These are phyloP conservation scores for Lunularia cruciata DNA, from an alignment of 225 moss, liverwort and hornwort species.

Conservation along the genomic window DNA sequence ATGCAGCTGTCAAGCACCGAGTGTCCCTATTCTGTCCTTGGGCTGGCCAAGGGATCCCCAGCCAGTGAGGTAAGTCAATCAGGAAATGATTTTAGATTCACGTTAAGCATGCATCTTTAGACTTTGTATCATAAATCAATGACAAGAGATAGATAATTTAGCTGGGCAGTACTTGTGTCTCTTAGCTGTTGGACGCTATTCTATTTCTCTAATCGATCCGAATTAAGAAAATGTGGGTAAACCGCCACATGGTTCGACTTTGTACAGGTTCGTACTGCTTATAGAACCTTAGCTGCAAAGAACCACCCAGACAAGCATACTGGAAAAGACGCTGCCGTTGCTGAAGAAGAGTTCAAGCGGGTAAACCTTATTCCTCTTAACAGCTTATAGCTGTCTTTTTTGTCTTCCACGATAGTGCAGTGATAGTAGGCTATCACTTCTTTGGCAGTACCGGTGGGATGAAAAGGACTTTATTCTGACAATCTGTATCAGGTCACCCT, in stretches of 20 bases:
- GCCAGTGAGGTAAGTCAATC: slow-evolving; percentile 55
- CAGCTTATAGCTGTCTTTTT: not conserved
- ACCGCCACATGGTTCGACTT: too few relatives aligned
- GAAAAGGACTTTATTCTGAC: not conserved
- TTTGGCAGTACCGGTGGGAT: too few relatives aligned
- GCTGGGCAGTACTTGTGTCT: too few relatives aligned
- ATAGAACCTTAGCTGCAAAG: slow-evolving; percentile 79
- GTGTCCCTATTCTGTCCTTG: slow-evolving; percentile 76
- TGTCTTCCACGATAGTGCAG: not conserved
- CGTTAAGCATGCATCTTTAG: not conserved
- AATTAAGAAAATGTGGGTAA: not conserved
- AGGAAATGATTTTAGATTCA: too few relatives aligned
- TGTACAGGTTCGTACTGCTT: slow-evolving; percentile 78
- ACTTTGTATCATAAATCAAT: too few relatives aligned
- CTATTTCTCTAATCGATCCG: too few relatives aligned
- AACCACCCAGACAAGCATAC: slow-evolving; percentile 77
- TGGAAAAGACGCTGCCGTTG: slow-evolving; percentile 41
- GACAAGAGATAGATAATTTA: too few relatives aligned
- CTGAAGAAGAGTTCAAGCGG: slow-evolving; percentile 73
- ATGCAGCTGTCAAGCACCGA: slow-evolving; percentile 61
- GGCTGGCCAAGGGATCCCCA: slow-evolving; percentile 67
- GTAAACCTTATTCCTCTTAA: slow-evolving; percentile 28
- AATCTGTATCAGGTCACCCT: not conserved
- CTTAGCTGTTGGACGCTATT: too few relatives aligned
- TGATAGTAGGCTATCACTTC: too few relatives aligned